phyloP scores from a whole-genome alignment of 768 basidiomycete species.

The Rhodotorula graminis region DNA sequence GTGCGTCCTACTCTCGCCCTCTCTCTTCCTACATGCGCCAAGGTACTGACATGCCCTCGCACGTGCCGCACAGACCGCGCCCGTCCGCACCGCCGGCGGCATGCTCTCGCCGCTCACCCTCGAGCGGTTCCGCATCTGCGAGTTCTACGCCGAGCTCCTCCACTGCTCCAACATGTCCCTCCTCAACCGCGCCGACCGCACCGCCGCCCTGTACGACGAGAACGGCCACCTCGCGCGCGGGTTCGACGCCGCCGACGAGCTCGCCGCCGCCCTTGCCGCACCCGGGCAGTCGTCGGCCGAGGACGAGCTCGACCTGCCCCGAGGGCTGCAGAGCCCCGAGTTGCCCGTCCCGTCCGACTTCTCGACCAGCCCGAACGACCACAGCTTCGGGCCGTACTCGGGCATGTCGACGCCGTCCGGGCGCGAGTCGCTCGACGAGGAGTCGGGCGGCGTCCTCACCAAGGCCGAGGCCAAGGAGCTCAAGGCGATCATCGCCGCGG shows the following conservation, averaged over 20 bases:
- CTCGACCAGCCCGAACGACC: conserved; percentile 9
- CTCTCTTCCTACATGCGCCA: no score
- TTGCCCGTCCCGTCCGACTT: neutral
- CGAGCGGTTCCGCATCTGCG: conserved; percentile 92
- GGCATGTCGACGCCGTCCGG: conserved; percentile 26
- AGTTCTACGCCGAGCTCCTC: conserved; percentile 90
- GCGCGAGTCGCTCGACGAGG: conserved; percentile 26
- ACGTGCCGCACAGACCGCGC: conserved; percentile 47
- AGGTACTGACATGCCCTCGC: no score
- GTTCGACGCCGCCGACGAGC: conserved; percentile 67
- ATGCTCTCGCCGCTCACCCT: conserved; percentile 74
- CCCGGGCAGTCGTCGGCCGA: neutral
- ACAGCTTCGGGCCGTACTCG: neutral
- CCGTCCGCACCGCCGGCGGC: conserved; percentile 69
- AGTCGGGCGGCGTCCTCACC: conserved; percentile 29
- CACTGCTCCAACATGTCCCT: conserved; percentile 98
- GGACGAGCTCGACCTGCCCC: neutral
- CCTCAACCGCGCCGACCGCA: conserved; percentile 70
- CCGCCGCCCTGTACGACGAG: conserved; percentile 63
- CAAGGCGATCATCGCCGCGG: conserved; percentile 36
- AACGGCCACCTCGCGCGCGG: conserved; percentile 84
- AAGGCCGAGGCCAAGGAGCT: conserved; percentile 26
- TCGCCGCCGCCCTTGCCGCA: conserved; percentile 71
- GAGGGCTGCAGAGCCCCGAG: conserved; percentile 5
- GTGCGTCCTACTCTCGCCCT: conserved; percentile 52